Percentiles rank a stretch among this genome's conserved stretches.
These are phyloP conservation scores for Yamadazyma spencermartinsiae DNA, from an alignment of 1,139 yeast genomes.

Conservation along the genomic window DNA sequence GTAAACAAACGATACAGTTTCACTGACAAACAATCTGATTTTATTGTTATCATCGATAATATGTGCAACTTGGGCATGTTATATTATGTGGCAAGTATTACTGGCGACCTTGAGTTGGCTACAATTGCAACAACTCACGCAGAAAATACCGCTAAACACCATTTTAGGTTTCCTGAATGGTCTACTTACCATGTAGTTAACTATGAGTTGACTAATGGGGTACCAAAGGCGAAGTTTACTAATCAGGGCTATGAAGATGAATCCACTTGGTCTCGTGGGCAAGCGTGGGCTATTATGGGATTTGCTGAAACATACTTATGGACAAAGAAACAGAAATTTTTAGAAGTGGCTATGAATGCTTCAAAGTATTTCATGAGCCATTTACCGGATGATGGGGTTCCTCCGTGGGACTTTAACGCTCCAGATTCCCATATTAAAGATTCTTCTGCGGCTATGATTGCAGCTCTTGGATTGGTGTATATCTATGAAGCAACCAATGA, in stretches of 20 bases:
- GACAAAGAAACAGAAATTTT: conserved; percentile 21
- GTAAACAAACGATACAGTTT: conserved; percentile 15
- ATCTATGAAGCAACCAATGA: conserved; percentile 19
- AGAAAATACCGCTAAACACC: conserved; percentile 24
- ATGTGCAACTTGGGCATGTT: conserved; percentile 29
- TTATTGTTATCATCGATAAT: conserved; percentile 28
- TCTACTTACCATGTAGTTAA: conserved; percentile 25
- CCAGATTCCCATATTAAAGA: conserved; percentile 23
- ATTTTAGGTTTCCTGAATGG: conserved; percentile 22
- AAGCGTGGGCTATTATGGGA: conserved; percentile 28
- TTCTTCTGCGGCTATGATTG: conserved; percentile 26
- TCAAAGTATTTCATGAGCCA: conserved; percentile 21
- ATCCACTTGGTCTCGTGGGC: conserved; percentile 28
- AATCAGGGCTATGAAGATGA: conserved; percentile 27
- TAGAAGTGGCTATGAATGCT: conserved; percentile 21
- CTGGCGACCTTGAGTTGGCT: conserved; percentile 24
- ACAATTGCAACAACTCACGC: conserved; percentile 28
- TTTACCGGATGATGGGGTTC: conserved; percentile 24
- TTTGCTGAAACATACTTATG: conserved; percentile 22
- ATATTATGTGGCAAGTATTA: conserved; percentile 22
- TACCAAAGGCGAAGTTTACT: conserved; percentile 20
- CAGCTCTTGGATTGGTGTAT: conserved; percentile 24
- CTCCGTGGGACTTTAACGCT: conserved; percentile 30
- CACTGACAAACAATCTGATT: conserved; percentile 18
- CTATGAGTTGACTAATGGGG: conserved; percentile 21